Conservation (phyloP, 805 yeast species). For the Yamadazyma akitaensis region DNA sequence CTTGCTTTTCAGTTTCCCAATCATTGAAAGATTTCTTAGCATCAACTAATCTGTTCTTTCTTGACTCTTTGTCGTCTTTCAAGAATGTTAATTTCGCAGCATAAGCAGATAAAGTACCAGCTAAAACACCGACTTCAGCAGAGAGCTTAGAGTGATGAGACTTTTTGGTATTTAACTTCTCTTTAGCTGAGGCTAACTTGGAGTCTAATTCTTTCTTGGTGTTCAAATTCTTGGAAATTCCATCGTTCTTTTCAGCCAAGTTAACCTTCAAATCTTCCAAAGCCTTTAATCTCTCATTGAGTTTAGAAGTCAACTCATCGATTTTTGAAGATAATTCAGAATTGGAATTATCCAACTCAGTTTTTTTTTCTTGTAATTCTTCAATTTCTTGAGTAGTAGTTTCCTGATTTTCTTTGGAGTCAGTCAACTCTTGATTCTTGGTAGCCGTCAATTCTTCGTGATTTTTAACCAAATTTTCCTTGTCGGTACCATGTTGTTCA, state of each 20-base stretch:
- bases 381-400: constrained; percentile 45
- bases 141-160: constrained; percentile 33
- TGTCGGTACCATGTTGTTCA: constrained; percentile 43
- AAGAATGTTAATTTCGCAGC: constrained; percentile 40
- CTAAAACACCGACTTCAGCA: constrained; percentile 44
- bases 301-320: constrained; percentile 42
- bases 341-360: constrained; percentile 36
- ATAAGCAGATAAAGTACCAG: constrained; percentile 42
- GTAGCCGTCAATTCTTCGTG: constrained; percentile 46
- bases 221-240: constrained; percentile 23
- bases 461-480: constrained; percentile 39
- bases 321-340: constrained; percentile 35
- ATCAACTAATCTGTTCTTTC: constrained; percentile 33
- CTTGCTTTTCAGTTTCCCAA: constrained; percentile 47
- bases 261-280: constrained; percentile 32
- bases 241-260: constrained; percentile 27
- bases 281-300: constrained; percentile 35
- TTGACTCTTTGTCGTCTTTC: constrained; percentile 34
- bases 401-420: constrained; percentile 39
- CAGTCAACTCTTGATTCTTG: constrained; percentile 41
- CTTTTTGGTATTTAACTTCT: constrained; percentile 36
- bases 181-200: constrained; percentile 33
- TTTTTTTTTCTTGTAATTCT: constrained; percentile 41
- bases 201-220: constrained; percentile 43
- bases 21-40: constrained; percentile 39